phyloP scores from a whole-genome alignment of 768 basidiomycete species.

The Kwoniella botswanensis region DNA sequence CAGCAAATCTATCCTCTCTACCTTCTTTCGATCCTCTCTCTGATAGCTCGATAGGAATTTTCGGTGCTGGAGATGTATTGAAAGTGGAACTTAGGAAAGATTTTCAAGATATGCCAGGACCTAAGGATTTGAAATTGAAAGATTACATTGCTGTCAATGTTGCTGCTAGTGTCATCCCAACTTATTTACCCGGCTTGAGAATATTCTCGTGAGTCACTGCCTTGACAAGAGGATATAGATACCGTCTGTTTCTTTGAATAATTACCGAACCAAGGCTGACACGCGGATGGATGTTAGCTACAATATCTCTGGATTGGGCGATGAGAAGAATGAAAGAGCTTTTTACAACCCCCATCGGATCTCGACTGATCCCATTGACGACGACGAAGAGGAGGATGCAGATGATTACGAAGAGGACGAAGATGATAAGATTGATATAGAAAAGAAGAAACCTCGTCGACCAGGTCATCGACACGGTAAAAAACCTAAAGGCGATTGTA shows the following conservation, averaged over 20 bases:
- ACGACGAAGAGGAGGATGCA: conserved; percentile 45
- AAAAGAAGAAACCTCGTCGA: conserved; percentile 64
- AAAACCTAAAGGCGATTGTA: conserved; percentile 53
- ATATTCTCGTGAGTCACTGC: conserved; percentile 67
- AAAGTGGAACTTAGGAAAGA: conserved; percentile 66
- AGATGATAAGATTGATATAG: conserved; percentile 58
- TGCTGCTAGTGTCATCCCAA: conserved; percentile 81
- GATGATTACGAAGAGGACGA: conserved; percentile 19
- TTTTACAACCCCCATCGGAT: conserved; percentile 6
- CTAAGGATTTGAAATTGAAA: conserved; percentile 64
- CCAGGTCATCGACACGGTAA: conserved; percentile 66
- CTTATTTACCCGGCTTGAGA: conserved; percentile 79
- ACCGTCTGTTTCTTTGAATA: not conserved
- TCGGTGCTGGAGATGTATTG: conserved; percentile 50
- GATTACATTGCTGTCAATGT: conserved; percentile 79
- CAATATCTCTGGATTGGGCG: conserved; percentile 65
- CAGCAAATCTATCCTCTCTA: conserved; percentile 16
- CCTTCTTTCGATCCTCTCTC: conserved; percentile 12
- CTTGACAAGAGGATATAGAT: not conserved
- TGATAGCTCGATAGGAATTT: not conserved
- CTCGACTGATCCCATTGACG: conserved; percentile 20
- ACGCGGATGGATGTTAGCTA: conserved; percentile 56
- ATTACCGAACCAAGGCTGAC: not conserved
- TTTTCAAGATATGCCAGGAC: conserved; percentile 67
- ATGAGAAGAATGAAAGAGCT: conserved; percentile 25